These are phyloP conservation scores for Botrytis hyacinthi DNA, from an alignment of 2,329 filamentous ascomycete genomes.

Conservation along the genomic window DNA sequence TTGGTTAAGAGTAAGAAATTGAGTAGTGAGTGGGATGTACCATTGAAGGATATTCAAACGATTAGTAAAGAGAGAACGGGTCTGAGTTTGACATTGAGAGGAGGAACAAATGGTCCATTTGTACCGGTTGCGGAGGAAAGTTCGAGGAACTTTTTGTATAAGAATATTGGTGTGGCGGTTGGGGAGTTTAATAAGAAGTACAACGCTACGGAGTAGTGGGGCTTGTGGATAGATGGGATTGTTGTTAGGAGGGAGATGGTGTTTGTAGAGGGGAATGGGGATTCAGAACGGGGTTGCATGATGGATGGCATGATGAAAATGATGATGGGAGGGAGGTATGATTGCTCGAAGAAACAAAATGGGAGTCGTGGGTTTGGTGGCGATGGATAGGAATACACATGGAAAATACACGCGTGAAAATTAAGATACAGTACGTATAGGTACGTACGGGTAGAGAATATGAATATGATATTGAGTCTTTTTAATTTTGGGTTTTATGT, in stretches of 20 bases:
- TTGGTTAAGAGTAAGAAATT: slow-evolving; percentile 84
- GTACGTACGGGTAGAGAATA: neutral
- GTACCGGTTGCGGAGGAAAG: slow-evolving; percentile 91
- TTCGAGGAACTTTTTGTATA: slow-evolving; percentile 60
- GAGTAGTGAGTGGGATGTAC: slow-evolving; percentile 92
- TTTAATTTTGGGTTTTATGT: neutral
- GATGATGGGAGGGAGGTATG: slow-evolving; percentile 6
- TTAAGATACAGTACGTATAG: neutral
- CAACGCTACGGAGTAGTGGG: slow-evolving; percentile 37
- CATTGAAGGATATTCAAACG: slow-evolving; percentile 92
- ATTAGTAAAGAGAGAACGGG: slow-evolving; percentile 96
- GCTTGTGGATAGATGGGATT: slow-evolving; percentile 31
- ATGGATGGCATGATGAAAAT: neutral
- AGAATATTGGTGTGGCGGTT: slow-evolving; percentile 63
- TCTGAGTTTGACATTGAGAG: slow-evolving; percentile 82
- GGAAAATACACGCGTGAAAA: neutral
- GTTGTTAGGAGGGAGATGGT: too few species aligned
- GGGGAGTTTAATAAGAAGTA: slow-evolving; percentile 65
- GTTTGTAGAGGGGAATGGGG: slow-evolving; percentile 36
- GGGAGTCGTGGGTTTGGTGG: neutral
- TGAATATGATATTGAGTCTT: neutral
- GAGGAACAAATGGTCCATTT: slow-evolving; percentile 90
- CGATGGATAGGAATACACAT: slow-evolving; percentile 10
- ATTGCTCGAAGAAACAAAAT: neutral
- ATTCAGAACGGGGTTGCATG: neutral